Base-by-base conservation (phyloP, 495 filamentous ascomycete genomes). In the Trypethelium eluteriae region DNA sequence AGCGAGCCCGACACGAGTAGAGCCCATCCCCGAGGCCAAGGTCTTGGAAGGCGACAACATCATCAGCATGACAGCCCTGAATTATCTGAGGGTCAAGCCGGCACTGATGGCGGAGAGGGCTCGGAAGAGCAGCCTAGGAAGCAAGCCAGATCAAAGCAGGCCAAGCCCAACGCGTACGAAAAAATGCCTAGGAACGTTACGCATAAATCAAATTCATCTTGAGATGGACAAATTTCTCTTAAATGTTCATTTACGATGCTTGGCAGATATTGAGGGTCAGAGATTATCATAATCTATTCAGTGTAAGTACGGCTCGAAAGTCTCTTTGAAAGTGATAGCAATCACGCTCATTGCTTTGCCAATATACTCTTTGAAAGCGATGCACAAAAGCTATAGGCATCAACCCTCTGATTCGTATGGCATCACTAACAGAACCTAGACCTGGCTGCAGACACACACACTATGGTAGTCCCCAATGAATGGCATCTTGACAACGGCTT, bases 101-200 rank as follows among this genome's bases (percentile, higher is more conserved):
- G 79, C 65, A 66, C 68, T 2, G 66, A 73, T 53, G 74, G 73
- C 44, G 72, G 71, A 36, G 39, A 49, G 65, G 74, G 16, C 71
- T 70, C 11, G 71, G 74, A 46, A 62, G 65, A 59, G 34, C 69
- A 79, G 70, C 64, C 73, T 70, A 56, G 72, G 71, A 50, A 74
- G 69, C 71, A 81, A 80, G 65, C 75, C 72, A 74, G 79, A 75
- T 64, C 80, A 76, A 61, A 83, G 88, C 68, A 87, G 64, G 84
- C 86, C 3, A 93, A 89, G 71, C 91, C 91, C 62, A 98, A 98
- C 79, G 94, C 93, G 0, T 97, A 98, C 76, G 94, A 98, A 79
- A 93, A 89, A 77, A 86, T 91, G 82, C 92, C 93, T 2, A 90
- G 87, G 72, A 67, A 64, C 36, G 62, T 32, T 34, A 39, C 36